These are phyloP conservation scores for Exophiala sp. DNA, from an alignment of 2,329 filamentous ascomycete genomes.

Conservation along the genomic window DNA sequence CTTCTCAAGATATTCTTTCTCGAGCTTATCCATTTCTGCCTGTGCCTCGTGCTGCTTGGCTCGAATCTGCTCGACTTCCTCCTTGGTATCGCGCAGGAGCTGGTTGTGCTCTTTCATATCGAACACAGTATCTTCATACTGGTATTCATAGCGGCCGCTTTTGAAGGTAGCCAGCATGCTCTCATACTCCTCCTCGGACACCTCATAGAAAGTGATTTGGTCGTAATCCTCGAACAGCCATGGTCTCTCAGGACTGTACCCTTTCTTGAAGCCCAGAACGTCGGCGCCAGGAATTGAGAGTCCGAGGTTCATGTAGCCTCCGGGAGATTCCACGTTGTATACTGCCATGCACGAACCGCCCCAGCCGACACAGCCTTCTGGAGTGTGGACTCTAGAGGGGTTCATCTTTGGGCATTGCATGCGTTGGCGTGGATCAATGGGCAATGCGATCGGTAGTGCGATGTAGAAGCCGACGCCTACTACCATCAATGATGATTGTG, in stretches of 20 bases:
- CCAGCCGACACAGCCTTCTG: conserved; percentile 55
- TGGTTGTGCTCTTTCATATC: conserved; percentile 56
- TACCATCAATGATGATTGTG: conserved; percentile 50
- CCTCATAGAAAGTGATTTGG: conserved; percentile 54
- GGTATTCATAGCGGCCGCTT: conserved; percentile 51
- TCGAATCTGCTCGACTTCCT: conserved; percentile 48
- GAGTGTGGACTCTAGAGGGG: conserved; percentile 55
- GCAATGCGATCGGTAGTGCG: conserved; percentile 51
- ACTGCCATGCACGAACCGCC: conserved; percentile 54
- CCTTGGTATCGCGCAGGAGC: conserved; percentile 44
- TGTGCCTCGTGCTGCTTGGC: conserved; percentile 48
- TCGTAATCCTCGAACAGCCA: conserved; percentile 59
- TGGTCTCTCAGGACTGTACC: conserved; percentile 45
- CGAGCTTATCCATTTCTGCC: conserved; percentile 40
- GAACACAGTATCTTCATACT: conserved; percentile 49
- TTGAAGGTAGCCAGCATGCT: conserved; percentile 47
- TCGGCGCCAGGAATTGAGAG: conserved; percentile 55
- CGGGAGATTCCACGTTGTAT: conserved; percentile 56
- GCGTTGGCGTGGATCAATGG: conserved; percentile 53
- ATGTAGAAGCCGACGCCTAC: conserved; percentile 56
- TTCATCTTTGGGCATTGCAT: conserved; percentile 57
- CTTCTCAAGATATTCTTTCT: conserved; percentile 36
- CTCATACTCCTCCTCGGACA: conserved; percentile 52
- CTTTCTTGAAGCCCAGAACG: conserved; percentile 50
- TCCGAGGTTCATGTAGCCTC: conserved; percentile 55